Evolutionary conservation across 2,329 filamentous ascomycete genomes (phyloP), one percentile per base, ranked within the genome.

Genomic region (Paraphaeosphaeria minitans): DNA sequence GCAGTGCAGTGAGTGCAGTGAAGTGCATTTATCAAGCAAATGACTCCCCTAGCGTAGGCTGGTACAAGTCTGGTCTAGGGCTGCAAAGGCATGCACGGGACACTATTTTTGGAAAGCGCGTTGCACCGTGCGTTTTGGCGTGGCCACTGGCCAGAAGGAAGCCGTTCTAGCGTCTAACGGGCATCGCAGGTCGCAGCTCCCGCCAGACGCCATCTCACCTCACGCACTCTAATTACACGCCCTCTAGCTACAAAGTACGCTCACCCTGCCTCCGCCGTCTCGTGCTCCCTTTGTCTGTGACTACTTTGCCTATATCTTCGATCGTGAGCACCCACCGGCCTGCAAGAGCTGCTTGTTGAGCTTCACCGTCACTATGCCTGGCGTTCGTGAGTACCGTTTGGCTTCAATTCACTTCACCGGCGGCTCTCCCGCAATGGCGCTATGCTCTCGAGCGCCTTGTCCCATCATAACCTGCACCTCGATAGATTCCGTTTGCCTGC

Each of bases 381-480:
- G 75, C 65, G 75, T 77, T 58, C 75, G 75, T 77, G 72, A 73
- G 75, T 77, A 59, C 46, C 19, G 22, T 24, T 37, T 42, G 29
- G 14, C 42, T 49, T 60, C 55, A 53, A 21, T 42, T 48, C 35
- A 42, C 39, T 42, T 24, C 43, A 57, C 47, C 33, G 29, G 16
- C 14, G 24, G n/a, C 6, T 14, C 37, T 27, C 47, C 47, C 31
- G 48, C 37, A 39, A 45, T 60, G 50, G 35, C 45, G 13, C 43
- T 37, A 21, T 29, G n/a, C 5, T 19, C 24, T 35, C 7, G 19
- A 19, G 24, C 12, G 6, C n/a, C 16, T 9, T 13, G 21, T 31
- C 47, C 31, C 16, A 35, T 6, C 7, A 21, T 33, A 37, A n/a
- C 5, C 13, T 22, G 6, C 13, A 14, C 29, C 4, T 21, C 29